Evolutionary conservation across 192 early-diverging fungal genomes (phyloP), one percentile per base, ranked within the genome.

Genomic region (Gamsiella multidivaricata): DNA sequence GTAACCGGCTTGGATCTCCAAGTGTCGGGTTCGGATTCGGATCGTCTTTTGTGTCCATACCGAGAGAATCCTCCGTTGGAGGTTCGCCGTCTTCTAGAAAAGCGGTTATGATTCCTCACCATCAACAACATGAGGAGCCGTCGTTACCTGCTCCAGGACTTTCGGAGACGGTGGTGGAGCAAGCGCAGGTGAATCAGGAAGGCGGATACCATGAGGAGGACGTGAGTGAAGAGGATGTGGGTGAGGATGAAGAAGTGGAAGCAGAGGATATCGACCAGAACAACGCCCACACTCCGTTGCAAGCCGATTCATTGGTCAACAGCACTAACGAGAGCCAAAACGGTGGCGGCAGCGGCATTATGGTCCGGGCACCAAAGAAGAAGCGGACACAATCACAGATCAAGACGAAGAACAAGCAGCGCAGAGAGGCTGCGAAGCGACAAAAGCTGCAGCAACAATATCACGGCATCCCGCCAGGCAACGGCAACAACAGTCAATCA

Each of bases 21-120:
- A 68, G 65, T 20, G 72, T 76, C 14, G 72, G 72, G 23, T 76
- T 67, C 57, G 65, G 43, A 11, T 76, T 76, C 51, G 72, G 72
- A 33, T 41, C 51, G 5, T 54, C 58, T 8, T 67, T 76, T 51
- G 20, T 67, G 0, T 37, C 41, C 8, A 37, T 33, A 12, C 28
- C 57, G 26, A 61, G 28, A 26, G 50, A 56, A 8, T n/a, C 11
- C 23, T 54, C 39, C 17, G 10, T 41, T 17, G 41, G 33, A 8
- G n/a, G 15, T 41, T 51, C 61, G 2, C 29, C 47, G 11, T 15
- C 23, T 12, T 43, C 55, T n/a, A n/a, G n/a, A n/a, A n/a, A n/a
- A n/a, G n/a, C n/a, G n/a, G n/a, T n/a, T n/a, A 26, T n/a, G n/a
- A n/a, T n/a, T n/a, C n/a, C n/a, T n/a, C n/a, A n/a, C n/a, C n/a